phyloP scores from a whole-genome alignment of 305 asterid genomes.

The Salvia sclarea region DNA sequence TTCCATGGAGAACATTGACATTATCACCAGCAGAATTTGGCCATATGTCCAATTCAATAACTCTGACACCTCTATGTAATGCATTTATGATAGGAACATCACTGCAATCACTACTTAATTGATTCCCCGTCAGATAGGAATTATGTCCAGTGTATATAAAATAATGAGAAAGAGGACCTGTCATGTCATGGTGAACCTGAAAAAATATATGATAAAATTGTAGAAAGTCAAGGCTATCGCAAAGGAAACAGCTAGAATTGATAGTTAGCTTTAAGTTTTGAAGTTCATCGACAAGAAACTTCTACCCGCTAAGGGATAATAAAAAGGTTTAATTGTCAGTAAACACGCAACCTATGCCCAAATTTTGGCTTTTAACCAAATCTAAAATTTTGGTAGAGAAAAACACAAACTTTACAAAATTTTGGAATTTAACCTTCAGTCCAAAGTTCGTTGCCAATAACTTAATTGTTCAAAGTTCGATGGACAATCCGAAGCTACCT shows the following conservation, averaged over 20 bases:
- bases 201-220: conserved; percentile 24
- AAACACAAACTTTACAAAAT: no score
- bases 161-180: conserved; percentile 86
- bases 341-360: no score
- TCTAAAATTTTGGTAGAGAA: no score
- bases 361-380: no score
- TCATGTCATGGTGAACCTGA: conserved; percentile 98
- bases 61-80: conserved; percentile 78
- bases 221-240: not conserved
- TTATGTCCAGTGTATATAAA: conserved; percentile 93
- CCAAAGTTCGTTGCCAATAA: no score
- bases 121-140: conserved; percentile 95
- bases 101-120: conserved; percentile 93
- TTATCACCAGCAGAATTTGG: conserved; percentile 80
- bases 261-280: conserved; percentile 9
- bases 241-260: not conserved
- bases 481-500: no score
- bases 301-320: conserved; percentile 1
- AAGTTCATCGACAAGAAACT: not conserved
- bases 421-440: no score
- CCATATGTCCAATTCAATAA: conserved; percentile 96
- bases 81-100: conserved; percentile 84
- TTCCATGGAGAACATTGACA: conserved; percentile 87
- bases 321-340: no score
- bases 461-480: no score